Percentiles rank a stretch among this genome's conserved stretches.
phyloP scores from a whole-genome alignment of 2,329 filamentous ascomycete genomes.

The Colletotrichum spaethianum region DNA sequence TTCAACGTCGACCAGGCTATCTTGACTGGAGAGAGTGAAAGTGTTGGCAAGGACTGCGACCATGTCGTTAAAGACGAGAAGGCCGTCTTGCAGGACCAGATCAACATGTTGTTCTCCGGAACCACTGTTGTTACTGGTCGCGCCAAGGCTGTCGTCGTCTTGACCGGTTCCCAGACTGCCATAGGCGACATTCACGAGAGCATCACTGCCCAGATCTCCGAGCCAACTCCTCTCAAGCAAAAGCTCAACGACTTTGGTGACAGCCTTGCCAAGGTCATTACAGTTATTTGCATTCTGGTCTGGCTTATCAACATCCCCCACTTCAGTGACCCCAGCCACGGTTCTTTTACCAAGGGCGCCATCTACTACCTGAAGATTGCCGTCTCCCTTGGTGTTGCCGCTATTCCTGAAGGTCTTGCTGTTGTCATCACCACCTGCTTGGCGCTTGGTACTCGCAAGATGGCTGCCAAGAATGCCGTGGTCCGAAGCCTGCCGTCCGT shows the following conservation, averaged over 20 bases:
- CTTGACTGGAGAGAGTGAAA: slow-evolving; percentile 97
- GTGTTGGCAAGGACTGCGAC: slow-evolving; percentile 85
- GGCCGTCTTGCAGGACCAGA: slow-evolving; percentile 96
- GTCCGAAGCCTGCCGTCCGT: slow-evolving; percentile 97
- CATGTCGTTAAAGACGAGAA: slow-evolving; percentile 80
- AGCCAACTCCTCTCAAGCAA: slow-evolving; percentile 97
- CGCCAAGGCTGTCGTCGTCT: slow-evolving; percentile 89
- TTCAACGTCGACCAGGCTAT: slow-evolving; percentile 98
- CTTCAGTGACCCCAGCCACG: slow-evolving; percentile 95
- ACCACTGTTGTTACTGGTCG: slow-evolving; percentile 97
- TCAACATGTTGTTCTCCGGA: slow-evolving; percentile 98
- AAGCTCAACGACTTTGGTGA: slow-evolving; percentile 99
- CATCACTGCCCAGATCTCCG: slow-evolving; percentile 97
- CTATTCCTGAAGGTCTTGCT: slow-evolving; percentile 96
- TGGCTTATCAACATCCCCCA: slow-evolving; percentile 99
- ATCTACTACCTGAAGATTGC: slow-evolving; percentile 99
- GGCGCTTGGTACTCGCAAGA: slow-evolving; percentile 95
- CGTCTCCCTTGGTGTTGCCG: slow-evolving; percentile 96
- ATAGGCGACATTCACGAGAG: slow-evolving; percentile 99
- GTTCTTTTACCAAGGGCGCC: slow-evolving; percentile 94
- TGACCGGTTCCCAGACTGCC: slow-evolving; percentile 91
- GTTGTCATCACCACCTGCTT: slow-evolving; percentile 99
- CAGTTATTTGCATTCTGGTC: slow-evolving; percentile 93
- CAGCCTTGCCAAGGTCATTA: slow-evolving; percentile 96
- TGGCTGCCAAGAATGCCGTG: slow-evolving; percentile 98